Evolutionary conservation across 169 alveolate genomes (phyloP), one percentile per base, ranked within the genome.

Genomic region (Plasmodium chabaudi): DNA sequence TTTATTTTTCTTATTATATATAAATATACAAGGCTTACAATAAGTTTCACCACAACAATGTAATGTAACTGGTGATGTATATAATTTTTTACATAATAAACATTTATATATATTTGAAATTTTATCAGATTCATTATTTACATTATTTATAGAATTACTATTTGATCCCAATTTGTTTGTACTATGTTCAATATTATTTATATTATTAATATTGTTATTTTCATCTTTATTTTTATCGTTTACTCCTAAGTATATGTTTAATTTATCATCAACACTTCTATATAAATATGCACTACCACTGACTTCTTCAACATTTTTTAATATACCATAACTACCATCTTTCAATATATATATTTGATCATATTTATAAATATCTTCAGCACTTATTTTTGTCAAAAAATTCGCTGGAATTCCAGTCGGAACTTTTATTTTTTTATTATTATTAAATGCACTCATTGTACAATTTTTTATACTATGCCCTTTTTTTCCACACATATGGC

Each of bases 331-430:
- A 27, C 95, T 82, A 7, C 97, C 97, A 61, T 94, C 97, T 68
- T 92, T 94, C 17, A 94, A 72, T 15, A 86, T 89, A 73, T 94
- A 94, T 59, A 94, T 94, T 74, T 94, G 97, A 53, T 88, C 96
- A 92, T 92, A 94, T 84, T 93, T 94, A 82, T 70, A 79, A 51
- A 92, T 94, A 65, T 95, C 97, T 47, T 93, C 95, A 59, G 91
- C 73, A 67, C 79, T 88, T 51, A 95, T 95, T 23, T 94, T 92
- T 19, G 94, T 89, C 0, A 95, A 63, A 67, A 95, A 95, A 72
- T 95, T 94, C n/a, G 93, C 91, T 0, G 97, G 97, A 5, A 95
- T 95, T 39, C 97, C 97, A n/a, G 97, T 95, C 7, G 97, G 95
- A 4, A 96, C 94, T 44, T 96, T 87, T 51, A 95, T 94, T 70